Evolutionary conservation across 208 protist species (phyloP), one percentile per base, ranked within the genome.

Genomic region (Trypanosoma cruzi): DNA sequence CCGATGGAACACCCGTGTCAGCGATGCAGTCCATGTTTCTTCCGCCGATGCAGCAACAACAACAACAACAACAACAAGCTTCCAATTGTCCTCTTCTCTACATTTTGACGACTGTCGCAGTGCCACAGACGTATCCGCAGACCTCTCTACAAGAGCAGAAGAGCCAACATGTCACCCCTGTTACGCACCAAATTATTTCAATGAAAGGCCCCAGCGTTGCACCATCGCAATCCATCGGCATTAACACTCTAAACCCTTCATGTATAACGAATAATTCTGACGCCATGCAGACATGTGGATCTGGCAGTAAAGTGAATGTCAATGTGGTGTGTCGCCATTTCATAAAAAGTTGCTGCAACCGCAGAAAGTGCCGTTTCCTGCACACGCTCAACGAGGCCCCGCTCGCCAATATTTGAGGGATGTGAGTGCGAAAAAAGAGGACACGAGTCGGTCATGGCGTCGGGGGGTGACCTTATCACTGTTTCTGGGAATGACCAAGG

Each of bases 291-390:
- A 34, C 52, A 3, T 31, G 24, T 22, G 44, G 20, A 4, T 20
- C 44, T 13, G 44, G 20, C 44, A 49, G 16, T 32, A 50, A 67
- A 18, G 59, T 73, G 0, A 48, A 55, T 16, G 69, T 73, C 31
- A 42, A 69, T 13, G 20, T 54, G 2, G 26, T 89, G 18, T 89
- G 84, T 68, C 76, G 80, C 4, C 84, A 89, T 73, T 86, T 73
- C 59, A 37, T 89, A 18, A 78, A 74, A n/a, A 82, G 84, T 10
- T 79, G 84, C 29, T 89, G 84, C 65, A 89, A 89, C 48, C 80
- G 84, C 22, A 77, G 84, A 49, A 89, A 89, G 64, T 89, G 84
- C 46, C 84, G 84, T 61, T 89, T 89, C 48, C 71, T 79, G 14
- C 84, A 89, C 60, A 52, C 42, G n/a, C 26, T 26, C 10, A 37